Conservation (phyloP, 192 early-diverging fungal species). For the Backusella parvicylindrica region DNA sequence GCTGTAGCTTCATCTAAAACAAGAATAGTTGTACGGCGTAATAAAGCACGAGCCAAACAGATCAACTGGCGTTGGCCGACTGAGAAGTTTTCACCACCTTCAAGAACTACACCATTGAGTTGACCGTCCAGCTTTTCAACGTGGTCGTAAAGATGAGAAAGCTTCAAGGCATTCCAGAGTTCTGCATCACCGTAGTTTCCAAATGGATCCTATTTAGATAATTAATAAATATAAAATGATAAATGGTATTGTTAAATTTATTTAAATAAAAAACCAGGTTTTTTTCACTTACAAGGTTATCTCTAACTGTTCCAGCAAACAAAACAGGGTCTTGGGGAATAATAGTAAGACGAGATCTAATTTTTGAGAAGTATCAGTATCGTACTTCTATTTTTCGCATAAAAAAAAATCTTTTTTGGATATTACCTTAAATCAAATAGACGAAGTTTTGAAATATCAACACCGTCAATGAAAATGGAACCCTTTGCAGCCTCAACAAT, state of each 20-base stretch:
- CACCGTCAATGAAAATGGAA: conserved; percentile 55
- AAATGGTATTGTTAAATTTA: neutral
- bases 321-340: conserved; percentile 81
- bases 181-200: conserved; percentile 42
- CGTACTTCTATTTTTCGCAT: neutral
- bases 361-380: neutral
- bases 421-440: conserved; percentile 32
- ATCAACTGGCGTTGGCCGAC: conserved; percentile 72
- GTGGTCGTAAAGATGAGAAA: conserved; percentile 64
- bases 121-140: conserved; percentile 57
- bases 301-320: conserved; percentile 58
- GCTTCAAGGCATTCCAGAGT: conserved; percentile 68
- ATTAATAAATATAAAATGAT: neutral
- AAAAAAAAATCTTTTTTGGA: neutral
- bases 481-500: conserved; percentile 62
- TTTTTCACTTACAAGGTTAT: conserved; percentile 34
- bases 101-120: conserved; percentile 67
- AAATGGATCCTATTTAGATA: conserved; percentile 45
- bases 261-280: neutral
- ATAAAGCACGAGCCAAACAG: conserved; percentile 63
- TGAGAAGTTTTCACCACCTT: conserved; percentile 83
- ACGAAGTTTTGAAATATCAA: conserved; percentile 53
- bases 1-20: conserved; percentile 90
- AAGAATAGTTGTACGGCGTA: conserved; percentile 69
- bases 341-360: conserved; percentile 62